Evolutionary conservation across 805 yeast genomes (phyloP).

Genomic region (Starmerella scarabaei): DNA sequence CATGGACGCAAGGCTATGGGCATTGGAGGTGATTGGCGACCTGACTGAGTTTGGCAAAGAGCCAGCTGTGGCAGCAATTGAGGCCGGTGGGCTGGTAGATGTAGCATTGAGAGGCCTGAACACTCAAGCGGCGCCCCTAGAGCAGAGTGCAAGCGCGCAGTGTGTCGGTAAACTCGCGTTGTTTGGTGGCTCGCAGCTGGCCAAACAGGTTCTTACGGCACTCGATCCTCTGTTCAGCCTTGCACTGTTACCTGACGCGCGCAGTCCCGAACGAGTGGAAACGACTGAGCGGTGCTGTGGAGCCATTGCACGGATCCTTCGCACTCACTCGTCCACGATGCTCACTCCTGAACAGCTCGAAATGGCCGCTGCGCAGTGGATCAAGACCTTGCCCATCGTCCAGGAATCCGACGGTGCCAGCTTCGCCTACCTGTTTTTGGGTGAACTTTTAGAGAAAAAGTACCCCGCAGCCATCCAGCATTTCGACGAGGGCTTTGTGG

Average conservation of each 20-base stretch:
- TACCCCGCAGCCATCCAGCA: slow-evolving; percentile 47
- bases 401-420: slow-evolving; percentile 85
- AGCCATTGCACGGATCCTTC: slow-evolving; percentile 73
- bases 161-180: slow-evolving; percentile 80
- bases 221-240: slow-evolving; percentile 63
- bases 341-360: slow-evolving; percentile 45
- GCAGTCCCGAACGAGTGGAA: slow-evolving; percentile 66
- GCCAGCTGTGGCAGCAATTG: slow-evolving; percentile 49
- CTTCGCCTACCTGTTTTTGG: slow-evolving; percentile 61
- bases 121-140: slow-evolving; percentile 30
- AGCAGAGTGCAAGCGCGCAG: slow-evolving; percentile 80
- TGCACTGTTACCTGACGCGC: slow-evolving; percentile 64
- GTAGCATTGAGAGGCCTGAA: background rate
- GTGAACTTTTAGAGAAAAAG: slow-evolving; percentile 53
- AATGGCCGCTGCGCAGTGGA: slow-evolving; percentile 60
- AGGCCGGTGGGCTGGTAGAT: slow-evolving; percentile 34
- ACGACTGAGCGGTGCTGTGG: slow-evolving; percentile 81
- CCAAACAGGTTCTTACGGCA: slow-evolving; percentile 52
- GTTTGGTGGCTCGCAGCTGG: slow-evolving; percentile 52
- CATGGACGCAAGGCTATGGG: slow-evolving; percentile 58
- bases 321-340: slow-evolving; percentile 39
- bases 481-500: slow-evolving; percentile 49
- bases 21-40: slow-evolving; percentile 68
- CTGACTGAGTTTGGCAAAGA: slow-evolving; percentile 69
- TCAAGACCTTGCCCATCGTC: slow-evolving; percentile 64